These are phyloP conservation scores for Artemisia tridentata DNA, from an alignment of 129 eudicot genomes.

Conservation along the genomic window DNA sequence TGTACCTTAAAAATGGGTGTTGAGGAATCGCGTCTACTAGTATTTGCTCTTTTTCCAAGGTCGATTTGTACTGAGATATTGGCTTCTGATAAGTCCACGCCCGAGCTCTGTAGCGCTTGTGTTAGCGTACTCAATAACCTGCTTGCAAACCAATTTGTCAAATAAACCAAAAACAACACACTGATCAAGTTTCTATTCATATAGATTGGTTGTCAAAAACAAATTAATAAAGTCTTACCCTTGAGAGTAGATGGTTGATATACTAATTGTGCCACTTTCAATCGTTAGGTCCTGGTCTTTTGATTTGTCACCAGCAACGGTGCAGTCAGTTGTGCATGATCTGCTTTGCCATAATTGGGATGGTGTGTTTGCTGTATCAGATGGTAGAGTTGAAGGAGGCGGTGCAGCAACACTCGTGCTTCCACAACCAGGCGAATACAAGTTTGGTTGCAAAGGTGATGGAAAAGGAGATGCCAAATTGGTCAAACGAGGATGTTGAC, in stretches of 20 bases:
- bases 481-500: slow-evolving; percentile 40
- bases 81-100: slow-evolving; percentile 41
- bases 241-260: slow-evolving; percentile 82
- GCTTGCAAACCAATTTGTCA: slow-evolving; percentile 19
- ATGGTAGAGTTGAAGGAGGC: slow-evolving; percentile 31
- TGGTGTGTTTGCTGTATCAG: slow-evolving; percentile 35
- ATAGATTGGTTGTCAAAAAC: too few species aligned
- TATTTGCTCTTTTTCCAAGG: slow-evolving; percentile 33
- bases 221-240: slow-evolving; percentile 45
- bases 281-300: slow-evolving; percentile 67
- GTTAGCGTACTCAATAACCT: slow-evolving; percentile 41
- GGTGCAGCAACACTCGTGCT: slow-evolving; percentile 43
- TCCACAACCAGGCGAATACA: slow-evolving; percentile 47
- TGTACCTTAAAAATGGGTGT: slow-evolving; percentile 52
- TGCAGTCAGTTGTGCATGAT: slow-evolving; percentile 47
- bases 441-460: slow-evolving; percentile 42
- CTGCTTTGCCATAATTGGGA: slow-evolving; percentile 50
- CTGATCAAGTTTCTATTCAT: neutral
- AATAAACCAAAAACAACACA: neutral
- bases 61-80: slow-evolving; percentile 38
- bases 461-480: slow-evolving; percentile 42
- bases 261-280: slow-evolving; percentile 86
- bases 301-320: slow-evolving; percentile 33
- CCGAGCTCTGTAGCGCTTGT: slow-evolving; percentile 35
- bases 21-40: slow-evolving; percentile 40